Conservation (phyloP, 164 flowering plant genomes). For the Dillenia turbinata region DNA sequence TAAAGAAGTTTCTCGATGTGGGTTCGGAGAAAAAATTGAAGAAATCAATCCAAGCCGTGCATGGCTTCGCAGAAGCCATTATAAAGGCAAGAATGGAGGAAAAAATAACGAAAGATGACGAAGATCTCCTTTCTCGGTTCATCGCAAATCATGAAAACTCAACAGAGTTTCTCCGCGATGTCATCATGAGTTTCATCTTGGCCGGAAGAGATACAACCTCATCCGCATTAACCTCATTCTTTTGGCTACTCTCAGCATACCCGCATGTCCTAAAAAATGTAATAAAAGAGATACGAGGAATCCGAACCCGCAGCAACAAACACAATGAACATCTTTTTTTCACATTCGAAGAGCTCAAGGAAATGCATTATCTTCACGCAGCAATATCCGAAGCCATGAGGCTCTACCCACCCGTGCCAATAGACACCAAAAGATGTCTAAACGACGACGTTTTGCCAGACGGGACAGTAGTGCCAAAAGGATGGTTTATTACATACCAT, state of each 20-base stretch:
- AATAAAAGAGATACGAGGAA: constrained; percentile 30
- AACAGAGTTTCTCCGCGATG: constrained; percentile 41
- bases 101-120: constrained; percentile 3
- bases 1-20: constrained; percentile 29
- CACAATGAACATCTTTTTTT: constrained; percentile 12
- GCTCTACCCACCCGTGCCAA: constrained; percentile 81
- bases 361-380: constrained; percentile 59
- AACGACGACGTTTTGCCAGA: constrained; percentile 61
- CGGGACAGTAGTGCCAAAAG: constrained; percentile 49
- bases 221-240: constrained; percentile 51
- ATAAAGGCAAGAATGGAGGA: constrained; percentile 25
- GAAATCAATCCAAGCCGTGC: constrained; percentile 27
- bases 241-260: constrained; percentile 43
- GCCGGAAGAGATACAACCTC: constrained; percentile 70
- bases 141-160: constrained; percentile 23
- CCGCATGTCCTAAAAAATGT: constrained; percentile 34
- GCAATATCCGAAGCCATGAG: constrained; percentile 56
- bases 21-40: constrained; percentile 39
- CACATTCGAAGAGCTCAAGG: constrained; percentile 35
- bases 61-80: constrained; percentile 32
- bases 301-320: constrained; percentile 20
- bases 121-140: constrained; percentile 49
- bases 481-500: constrained; percentile 51
- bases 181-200: constrained; percentile 53
- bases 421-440: constrained; percentile 53